Conservation (phyloP, 1,139 yeast species). For the Yamadazyma dushanensis region DNA sequence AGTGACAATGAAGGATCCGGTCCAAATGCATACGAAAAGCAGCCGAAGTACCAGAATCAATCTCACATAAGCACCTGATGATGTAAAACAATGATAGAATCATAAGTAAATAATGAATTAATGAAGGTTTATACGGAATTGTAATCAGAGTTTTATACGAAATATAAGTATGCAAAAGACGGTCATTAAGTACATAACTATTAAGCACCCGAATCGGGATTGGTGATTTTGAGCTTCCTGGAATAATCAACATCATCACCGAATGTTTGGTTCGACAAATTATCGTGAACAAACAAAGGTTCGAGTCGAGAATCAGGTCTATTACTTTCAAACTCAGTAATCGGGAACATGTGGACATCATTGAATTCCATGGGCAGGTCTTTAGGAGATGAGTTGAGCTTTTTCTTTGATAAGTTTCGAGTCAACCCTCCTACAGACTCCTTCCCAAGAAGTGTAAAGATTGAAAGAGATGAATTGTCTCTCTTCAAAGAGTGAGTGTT, state of each 20-base stretch:
- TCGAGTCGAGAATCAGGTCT: conserved; percentile 22
- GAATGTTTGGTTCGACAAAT: conserved; percentile 60
- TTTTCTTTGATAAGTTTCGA: conserved; percentile 36
- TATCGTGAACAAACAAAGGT: conserved; percentile 58
- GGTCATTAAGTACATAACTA: not conserved
- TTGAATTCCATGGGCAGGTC: conserved; percentile 15
- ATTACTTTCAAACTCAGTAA: conserved; percentile 65
- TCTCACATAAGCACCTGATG: no score
- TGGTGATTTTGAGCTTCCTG: conserved; percentile 67
- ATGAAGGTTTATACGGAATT: not conserved
- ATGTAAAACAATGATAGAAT: no score
- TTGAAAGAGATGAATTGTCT: conserved; percentile 37
- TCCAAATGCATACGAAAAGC: conserved; percentile 77
- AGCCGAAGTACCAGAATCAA: conserved; percentile 51
- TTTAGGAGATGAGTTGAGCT: conserved; percentile 17
- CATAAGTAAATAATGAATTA: no score
- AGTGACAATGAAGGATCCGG: conserved; percentile 15
- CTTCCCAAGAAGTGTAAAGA: conserved; percentile 32
- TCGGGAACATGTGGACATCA: conserved; percentile 34
- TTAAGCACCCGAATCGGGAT: conserved; percentile 40
- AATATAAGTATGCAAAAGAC: not conserved
- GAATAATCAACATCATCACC: conserved; percentile 77
- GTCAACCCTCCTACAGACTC: conserved; percentile 26
- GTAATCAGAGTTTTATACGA: not conserved
- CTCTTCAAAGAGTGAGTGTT: conserved; percentile 21